phyloP scores from a whole-genome alignment of 1,284 basidiomycete genomes.

The Abortiporus biennis region DNA sequence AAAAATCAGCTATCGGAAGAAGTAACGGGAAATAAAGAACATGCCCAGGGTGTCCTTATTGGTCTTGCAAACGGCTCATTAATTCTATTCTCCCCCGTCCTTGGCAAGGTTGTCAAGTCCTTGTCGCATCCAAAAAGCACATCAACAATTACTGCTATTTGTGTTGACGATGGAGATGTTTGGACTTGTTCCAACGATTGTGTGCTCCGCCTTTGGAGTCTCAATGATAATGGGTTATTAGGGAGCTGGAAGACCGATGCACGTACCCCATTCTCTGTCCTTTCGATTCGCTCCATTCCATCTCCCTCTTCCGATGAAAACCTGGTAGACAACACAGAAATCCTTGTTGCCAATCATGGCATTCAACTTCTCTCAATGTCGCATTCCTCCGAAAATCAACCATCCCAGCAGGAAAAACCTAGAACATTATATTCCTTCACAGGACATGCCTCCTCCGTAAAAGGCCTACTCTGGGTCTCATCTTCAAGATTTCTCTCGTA shows the following conservation, averaged over 20 bases:
- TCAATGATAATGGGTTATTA: slow-evolving; percentile 39
- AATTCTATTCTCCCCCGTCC: slow-evolving; percentile 50
- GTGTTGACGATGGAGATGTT: slow-evolving; percentile 27
- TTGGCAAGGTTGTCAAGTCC: slow-evolving; percentile 47
- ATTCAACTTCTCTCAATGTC: slow-evolving; percentile 45
- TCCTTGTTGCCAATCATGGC: slow-evolving; percentile 55
- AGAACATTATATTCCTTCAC: slow-evolving; percentile 46
- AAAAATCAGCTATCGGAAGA: slow-evolving; percentile 6
- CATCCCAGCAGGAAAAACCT: slow-evolving; percentile 33
- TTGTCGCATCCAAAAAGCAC: slow-evolving; percentile 50
- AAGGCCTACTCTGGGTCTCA: slow-evolving; percentile 44
- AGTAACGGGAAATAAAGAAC: slow-evolving; percentile 7
- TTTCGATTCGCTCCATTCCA: slow-evolving; percentile 41
- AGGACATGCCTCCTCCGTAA: slow-evolving; percentile 61
- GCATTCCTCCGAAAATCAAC: slow-evolving; percentile 22
- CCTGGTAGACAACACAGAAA: slow-evolving; percentile 26
- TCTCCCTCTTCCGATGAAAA: slow-evolving; percentile 21
- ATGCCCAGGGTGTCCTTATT: slow-evolving; percentile 42
- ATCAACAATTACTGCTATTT: slow-evolving; percentile 44
- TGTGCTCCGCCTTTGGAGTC: slow-evolving; percentile 51
- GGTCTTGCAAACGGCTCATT: slow-evolving; percentile 55
- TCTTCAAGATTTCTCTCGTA: slow-evolving; percentile 58
- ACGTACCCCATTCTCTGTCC: slow-evolving; percentile 50
- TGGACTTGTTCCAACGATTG: slow-evolving; percentile 59
- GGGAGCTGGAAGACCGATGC: slow-evolving; percentile 49